Evolutionary conservation across 768 basidiomycete genomes (phyloP).

Genomic region (Lentinula sp.): DNA sequence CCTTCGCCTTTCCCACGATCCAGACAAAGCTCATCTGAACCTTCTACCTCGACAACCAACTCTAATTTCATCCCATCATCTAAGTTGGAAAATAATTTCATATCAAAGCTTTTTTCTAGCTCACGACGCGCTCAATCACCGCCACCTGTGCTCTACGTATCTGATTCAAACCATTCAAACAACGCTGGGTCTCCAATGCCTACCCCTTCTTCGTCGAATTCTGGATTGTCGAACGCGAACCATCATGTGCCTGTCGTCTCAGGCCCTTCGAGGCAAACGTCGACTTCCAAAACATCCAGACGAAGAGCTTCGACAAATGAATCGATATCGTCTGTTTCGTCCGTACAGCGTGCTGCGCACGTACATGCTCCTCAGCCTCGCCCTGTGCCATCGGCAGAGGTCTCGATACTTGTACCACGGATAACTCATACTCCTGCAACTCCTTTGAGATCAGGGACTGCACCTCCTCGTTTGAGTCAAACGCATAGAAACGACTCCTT

Average conservation of each 20-base stretch:
- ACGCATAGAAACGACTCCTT: constrained; percentile 21
- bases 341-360: constrained; percentile 1
- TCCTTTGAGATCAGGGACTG: constrained; percentile 22
- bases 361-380: constrained; percentile 6
- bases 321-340: constrained; percentile 5
- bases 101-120: constrained; percentile 6
- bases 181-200: background rate
- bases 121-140: constrained; percentile 4
- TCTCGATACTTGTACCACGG: constrained; percentile 14
- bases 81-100: constrained; percentile 3
- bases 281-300: background rate
- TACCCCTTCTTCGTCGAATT: constrained; percentile 1
- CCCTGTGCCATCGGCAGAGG: background rate
- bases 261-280: constrained; percentile 5
- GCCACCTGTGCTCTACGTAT: background rate
- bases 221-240: constrained; percentile 3
- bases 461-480: constrained; percentile 14
- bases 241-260: constrained; percentile 5
- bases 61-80: background rate
- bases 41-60: constrained; percentile 2
- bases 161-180: background rate
- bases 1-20: constrained; percentile 19
- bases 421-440: constrained; percentile 31
- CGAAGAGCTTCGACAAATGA: constrained; percentile 7
- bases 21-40: constrained; percentile 3